Evolutionary conservation across 1,139 yeast genomes (phyloP).

Genomic region (Candida gigantensis): DNA sequence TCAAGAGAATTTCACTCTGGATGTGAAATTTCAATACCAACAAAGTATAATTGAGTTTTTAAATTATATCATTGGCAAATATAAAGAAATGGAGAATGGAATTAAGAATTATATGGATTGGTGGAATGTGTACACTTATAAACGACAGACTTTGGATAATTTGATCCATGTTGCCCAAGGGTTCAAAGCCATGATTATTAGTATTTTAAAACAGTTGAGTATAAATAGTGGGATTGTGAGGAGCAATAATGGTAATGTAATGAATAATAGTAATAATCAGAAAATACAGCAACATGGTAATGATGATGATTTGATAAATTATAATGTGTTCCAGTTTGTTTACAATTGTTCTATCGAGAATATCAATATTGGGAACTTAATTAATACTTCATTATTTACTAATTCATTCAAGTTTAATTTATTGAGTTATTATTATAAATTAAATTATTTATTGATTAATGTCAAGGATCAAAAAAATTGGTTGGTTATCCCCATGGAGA

Average conservation of each 20-base stretch:
- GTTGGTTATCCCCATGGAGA: slow-evolving; percentile 14
- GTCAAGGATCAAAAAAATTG: slow-evolving; percentile 9
- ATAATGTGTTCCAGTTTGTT: slow-evolving; percentile 20
- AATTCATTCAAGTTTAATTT: slow-evolving; percentile 13
- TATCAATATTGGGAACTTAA: slow-evolving; percentile 20
- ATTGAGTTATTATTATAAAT: slow-evolving; percentile 14
- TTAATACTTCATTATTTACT: slow-evolving; percentile 14
- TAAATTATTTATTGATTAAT: slow-evolving; percentile 10
- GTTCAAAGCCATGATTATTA: slow-evolving; percentile 11
- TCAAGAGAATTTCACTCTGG: slow-evolving; percentile 6
- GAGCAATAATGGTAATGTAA: no score
- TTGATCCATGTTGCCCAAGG: slow-evolving; percentile 10
- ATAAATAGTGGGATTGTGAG: slow-evolving; percentile 9
- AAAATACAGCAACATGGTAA: no score
- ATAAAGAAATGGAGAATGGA: slow-evolving; percentile 12
- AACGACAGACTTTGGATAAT: slow-evolving; percentile 12
- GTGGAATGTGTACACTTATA: slow-evolving; percentile 11
- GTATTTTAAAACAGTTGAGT: slow-evolving; percentile 12
- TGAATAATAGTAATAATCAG: no score
- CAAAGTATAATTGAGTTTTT: slow-evolving; percentile 14
- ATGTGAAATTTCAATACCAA: slow-evolving; percentile 12
- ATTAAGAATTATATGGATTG: slow-evolving; percentile 5
- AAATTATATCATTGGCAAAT: slow-evolving; percentile 12
- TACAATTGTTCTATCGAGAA: slow-evolving; percentile 18
- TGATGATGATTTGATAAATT: slow-evolving; percentile 11